Percentiles rank a stretch among this genome's conserved stretches.
These are phyloP conservation scores for Bipolaris cookei DNA, from an alignment of 2,329 filamentous ascomycete species.

Conservation along the genomic window DNA sequence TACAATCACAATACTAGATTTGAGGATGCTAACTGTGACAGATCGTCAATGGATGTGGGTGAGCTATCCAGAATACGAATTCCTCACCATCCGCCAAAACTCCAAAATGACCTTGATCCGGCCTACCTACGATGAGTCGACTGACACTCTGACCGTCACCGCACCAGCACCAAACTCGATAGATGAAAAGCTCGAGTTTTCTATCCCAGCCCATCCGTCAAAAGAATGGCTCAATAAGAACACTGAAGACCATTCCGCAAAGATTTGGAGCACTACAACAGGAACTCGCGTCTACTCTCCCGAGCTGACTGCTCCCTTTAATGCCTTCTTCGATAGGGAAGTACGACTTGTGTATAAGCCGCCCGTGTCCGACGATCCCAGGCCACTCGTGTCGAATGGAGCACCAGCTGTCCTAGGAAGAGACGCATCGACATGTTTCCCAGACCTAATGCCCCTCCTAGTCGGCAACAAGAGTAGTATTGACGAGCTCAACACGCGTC, in stretches of 20 bases:
- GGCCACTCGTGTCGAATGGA: constrained; percentile 64
- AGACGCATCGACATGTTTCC: constrained; percentile 62
- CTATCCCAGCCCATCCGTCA: constrained; percentile 63
- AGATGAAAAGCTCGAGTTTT: constrained; percentile 48
- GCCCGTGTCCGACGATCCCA: constrained; percentile 54
- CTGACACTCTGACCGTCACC: constrained; percentile 57
- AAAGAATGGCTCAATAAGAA: constrained; percentile 61
- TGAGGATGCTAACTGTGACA: constrained; percentile 17
- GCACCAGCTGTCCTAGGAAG: constrained; percentile 60
- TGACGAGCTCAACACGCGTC: constrained; percentile 62
- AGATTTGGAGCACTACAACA: constrained; percentile 66
- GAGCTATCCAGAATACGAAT: constrained; percentile 59
- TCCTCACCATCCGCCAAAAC: constrained; percentile 67
- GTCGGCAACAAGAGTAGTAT: constrained; percentile 64
- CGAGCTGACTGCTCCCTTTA: constrained; percentile 61
- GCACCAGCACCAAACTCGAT: constrained; percentile 51
- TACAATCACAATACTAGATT: not conserved
- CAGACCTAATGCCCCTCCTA: constrained; percentile 64
- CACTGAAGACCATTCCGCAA: constrained; percentile 57
- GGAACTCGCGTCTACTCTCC: constrained; percentile 63
- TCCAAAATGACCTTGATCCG: constrained; percentile 68
- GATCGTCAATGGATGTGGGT: constrained; percentile 73
- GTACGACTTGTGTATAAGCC: constrained; percentile 68
- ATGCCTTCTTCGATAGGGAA: constrained; percentile 61
- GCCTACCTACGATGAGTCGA: constrained; percentile 56